A percentile compares a stretch with the other conserved stretches of the same genome.
Evolutionary conservation across 139 green algal genomes (phyloP).

Genomic region (Yamagishiella unicocca): DNA sequence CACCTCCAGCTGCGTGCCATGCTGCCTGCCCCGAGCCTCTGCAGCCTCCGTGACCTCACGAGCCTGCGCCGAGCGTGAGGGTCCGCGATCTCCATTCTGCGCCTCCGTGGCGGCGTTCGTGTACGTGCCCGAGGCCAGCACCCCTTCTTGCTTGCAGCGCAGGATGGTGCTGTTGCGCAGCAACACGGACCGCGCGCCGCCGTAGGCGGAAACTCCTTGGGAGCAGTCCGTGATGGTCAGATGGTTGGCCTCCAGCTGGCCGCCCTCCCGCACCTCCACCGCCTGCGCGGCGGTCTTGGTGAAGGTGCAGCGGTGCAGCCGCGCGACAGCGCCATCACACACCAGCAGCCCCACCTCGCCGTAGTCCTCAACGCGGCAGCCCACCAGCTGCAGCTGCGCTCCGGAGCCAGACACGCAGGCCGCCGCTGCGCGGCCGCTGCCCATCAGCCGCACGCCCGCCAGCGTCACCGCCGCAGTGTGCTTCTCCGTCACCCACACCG

Average conservation of each 20-base stretch:
- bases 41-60: not conserved
- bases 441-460: conserved; percentile 4
- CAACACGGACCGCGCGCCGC: conserved; percentile 29
- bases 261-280: conserved; percentile 44
- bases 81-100: not conserved
- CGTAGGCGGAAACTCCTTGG: conserved; percentile 47
- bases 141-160: not conserved
- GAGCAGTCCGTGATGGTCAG: not conserved
- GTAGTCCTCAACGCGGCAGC: conserved; percentile 47
- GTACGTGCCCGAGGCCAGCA: conserved; percentile 19
- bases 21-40: conserved; percentile 9
- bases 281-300: not conserved
- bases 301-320: conserved; percentile 38
- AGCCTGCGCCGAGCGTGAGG: not conserved
- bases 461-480: conserved; percentile 23
- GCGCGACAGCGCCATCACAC: not conserved
- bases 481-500: not conserved
- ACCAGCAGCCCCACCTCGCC: conserved; percentile 33
- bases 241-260: not conserved
- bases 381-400: not conserved
- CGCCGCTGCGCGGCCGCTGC: conserved; percentile 20
- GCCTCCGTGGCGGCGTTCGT: conserved; percentile 33
- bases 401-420: conserved; percentile 5
- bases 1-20: not conserved
- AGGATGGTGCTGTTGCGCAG: conserved; percentile 9